Conservation (phyloP, 306 rosid species). For the Gillenia trifoliata region DNA sequence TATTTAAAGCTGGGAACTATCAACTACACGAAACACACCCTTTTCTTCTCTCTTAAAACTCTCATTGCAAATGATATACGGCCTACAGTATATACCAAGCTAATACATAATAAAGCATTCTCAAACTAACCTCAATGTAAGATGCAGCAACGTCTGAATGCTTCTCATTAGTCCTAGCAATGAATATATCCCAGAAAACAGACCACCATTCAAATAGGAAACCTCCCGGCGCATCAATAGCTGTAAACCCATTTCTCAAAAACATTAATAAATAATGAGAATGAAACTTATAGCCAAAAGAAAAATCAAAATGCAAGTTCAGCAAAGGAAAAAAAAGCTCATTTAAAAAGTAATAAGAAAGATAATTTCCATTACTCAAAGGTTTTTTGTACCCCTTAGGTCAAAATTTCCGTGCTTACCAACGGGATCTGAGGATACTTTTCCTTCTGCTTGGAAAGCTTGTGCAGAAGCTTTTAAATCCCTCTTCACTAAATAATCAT, state of each 20-base stretch:
- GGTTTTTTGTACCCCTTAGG: not conserved
- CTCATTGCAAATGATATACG: slow-evolving; percentile 12
- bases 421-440: slow-evolving; percentile 98
- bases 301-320: slow-evolving; percentile 2
- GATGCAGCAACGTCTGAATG: slow-evolving; percentile 99
- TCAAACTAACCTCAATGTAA: slow-evolving; percentile 81
- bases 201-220: slow-evolving; percentile 99
- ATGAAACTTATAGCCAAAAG: not conserved
- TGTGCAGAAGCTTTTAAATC: slow-evolving; percentile 97
- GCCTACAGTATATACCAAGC: not conserved
- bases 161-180: slow-evolving; percentile 98
- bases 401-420: slow-evolving; percentile 51
- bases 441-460: slow-evolving; percentile 97
- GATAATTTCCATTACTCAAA: slow-evolving; percentile 3
- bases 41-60: slow-evolving; percentile 5
- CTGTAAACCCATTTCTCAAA: slow-evolving; percentile 46
- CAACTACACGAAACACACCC: not conserved
- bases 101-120: not conserved
- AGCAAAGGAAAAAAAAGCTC: not conserved
- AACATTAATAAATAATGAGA: slow-evolving; percentile 1
- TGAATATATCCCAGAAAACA: slow-evolving; percentile 98
- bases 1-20: not conserved
- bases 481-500: slow-evolving; percentile 91
- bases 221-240: slow-evolving; percentile 99
- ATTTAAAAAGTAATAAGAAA: not conserved